phyloP scores from a whole-genome alignment of 306 rosid species.

The Trifolium pratense region DNA sequence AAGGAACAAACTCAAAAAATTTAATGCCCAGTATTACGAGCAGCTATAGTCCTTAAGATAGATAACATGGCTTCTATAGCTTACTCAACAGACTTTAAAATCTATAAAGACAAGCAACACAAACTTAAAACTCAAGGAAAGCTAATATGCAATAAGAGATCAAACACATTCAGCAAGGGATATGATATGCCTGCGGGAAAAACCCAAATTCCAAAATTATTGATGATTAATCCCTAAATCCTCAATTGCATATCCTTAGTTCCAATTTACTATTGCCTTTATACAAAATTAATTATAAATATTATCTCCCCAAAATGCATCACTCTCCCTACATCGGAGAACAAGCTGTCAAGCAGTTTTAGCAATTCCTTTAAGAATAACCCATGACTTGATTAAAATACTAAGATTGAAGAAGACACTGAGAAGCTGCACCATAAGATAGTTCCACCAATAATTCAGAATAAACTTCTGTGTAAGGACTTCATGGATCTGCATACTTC shows the following conservation, averaged over 20 bases:
- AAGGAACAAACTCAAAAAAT: constrained; percentile 5
- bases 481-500: constrained; percentile 18
- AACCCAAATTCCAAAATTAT: not conserved
- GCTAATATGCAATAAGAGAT: constrained; percentile 5
- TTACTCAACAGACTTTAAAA: constrained; percentile 16
- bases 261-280: constrained; percentile 4
- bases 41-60: not conserved
- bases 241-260: constrained; percentile 10
- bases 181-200: constrained; percentile 7
- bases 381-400: constrained; percentile 9
- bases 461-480: constrained; percentile 1
- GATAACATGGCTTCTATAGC: constrained; percentile 7
- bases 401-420: not conserved
- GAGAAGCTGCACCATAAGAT: constrained; percentile 12
- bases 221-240: constrained; percentile 14
- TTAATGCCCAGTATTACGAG: not conserved
- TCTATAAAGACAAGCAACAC: constrained; percentile 2
- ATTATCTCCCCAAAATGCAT: constrained; percentile 19
- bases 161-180: constrained; percentile 14
- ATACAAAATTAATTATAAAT: not conserved
- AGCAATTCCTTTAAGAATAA: constrained; percentile 23
- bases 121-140: constrained; percentile 25
- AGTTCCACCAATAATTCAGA: constrained; percentile 24
- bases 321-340: constrained; percentile 7
- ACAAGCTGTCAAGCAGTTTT: constrained; percentile 22